Evolutionary conservation across 495 filamentous ascomycete genomes (phyloP).

Genomic region (Filosporella fistucella): DNA sequence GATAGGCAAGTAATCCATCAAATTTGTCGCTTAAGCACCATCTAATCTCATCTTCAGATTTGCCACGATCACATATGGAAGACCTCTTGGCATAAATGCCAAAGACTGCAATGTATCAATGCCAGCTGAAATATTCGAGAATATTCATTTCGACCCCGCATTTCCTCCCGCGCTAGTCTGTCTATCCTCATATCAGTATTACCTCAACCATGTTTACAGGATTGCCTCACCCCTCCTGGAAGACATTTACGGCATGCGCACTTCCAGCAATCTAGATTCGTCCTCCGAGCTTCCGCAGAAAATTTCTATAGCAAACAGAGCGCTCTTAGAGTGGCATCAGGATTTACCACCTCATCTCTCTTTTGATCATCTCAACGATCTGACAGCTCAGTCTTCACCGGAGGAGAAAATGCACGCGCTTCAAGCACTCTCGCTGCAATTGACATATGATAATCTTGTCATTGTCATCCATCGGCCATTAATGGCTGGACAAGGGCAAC

Average conservation of each 20-base stretch:
- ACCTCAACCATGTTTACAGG: constrained; percentile 30
- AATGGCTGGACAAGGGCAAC: constrained; percentile 23
- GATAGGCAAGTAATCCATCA: constrained; percentile 14
- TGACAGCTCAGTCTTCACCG: constrained; percentile 6
- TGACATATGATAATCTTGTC: constrained; percentile 32
- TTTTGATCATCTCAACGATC: constrained; percentile 25
- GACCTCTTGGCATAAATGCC: constrained; percentile 32
- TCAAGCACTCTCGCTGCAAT: constrained; percentile 28
- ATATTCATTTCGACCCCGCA: constrained; percentile 18
- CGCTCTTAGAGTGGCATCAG: constrained; percentile 24
- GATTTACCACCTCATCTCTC: constrained; percentile 22
- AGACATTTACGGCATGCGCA: constrained; percentile 28
- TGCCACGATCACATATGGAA: constrained; percentile 31
- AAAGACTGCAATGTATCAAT: constrained; percentile 32
- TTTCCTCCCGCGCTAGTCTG: constrained; percentile 16
- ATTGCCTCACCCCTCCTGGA: constrained; percentile 29
- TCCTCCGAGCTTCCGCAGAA: constrained; percentile 18
- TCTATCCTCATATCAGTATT: constrained; percentile 30
- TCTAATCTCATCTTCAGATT: constrained; percentile 18
- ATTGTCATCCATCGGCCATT: constrained; percentile 33
- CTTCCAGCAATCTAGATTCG: constrained; percentile 19
- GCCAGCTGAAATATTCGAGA: constrained; percentile 27
- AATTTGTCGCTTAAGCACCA: neutral
- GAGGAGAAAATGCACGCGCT: constrained; percentile 24
- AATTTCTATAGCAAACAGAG: constrained; percentile 21